These are phyloP conservation scores for Globisporangium abappressorium DNA, from an alignment of 352 stramenopile species.

Conservation along the genomic window DNA sequence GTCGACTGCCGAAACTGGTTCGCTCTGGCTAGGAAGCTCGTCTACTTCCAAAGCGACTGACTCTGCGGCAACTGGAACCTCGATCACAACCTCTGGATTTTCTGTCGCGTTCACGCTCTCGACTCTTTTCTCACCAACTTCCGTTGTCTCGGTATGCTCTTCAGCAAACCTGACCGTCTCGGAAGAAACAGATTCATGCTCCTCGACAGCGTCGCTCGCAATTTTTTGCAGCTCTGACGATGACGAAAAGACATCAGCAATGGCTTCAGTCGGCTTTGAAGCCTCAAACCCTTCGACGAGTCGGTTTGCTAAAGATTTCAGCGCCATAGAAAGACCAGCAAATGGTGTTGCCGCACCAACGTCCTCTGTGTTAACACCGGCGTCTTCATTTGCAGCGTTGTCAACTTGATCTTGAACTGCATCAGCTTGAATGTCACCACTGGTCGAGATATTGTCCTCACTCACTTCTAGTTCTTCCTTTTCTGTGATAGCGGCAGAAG, in stretches of 20 bases:
- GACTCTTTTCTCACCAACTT: background rate
- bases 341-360: constrained; percentile 6
- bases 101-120: background rate
- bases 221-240: background rate
- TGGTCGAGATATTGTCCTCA: constrained; percentile 4
- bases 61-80: background rate
- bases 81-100: background rate
- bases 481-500: background rate
- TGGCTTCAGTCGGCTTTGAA: background rate
- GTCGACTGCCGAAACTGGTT: background rate
- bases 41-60: background rate
- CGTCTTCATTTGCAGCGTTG: background rate
- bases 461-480: background rate
- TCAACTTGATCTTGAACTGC: background rate
- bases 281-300: constrained; percentile 14
- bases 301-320: constrained; percentile 14
- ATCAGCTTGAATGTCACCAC: background rate
- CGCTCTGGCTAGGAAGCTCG: background rate
- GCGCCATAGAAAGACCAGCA: constrained; percentile 18
- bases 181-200: background rate
- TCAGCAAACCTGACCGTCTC: background rate
- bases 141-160: background rate
- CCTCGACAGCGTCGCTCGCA: background rate
- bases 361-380: constrained; percentile 1
- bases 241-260: background rate